Evolutionary conservation across 805 yeast genomes (phyloP), one percentile per base, ranked within the genome.

Genomic region (Brettanomyces anomalus): DNA sequence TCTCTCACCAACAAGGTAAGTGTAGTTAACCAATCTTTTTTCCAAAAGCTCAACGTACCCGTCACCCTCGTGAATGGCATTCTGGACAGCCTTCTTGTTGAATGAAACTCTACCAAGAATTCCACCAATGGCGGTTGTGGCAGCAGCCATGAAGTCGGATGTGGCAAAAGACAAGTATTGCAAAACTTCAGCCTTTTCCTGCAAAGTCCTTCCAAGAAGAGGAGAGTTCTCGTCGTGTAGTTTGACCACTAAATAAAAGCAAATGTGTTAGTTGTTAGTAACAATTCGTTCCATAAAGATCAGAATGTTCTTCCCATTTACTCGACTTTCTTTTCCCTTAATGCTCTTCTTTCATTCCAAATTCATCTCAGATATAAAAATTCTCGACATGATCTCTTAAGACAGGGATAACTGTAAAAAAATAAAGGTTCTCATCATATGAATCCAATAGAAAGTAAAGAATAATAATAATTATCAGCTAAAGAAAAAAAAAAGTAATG

Each of bases 401-500:
- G 86, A 80, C 86, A 80, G 86, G 86, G 86, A 80, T 80, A 80
- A 80, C 86, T 80, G 86, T 80, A 61, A 68, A 67, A 52, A 56
- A 58, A 65, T 8, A 67, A 65, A 59, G 46, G 64, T 60, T 71
- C 67, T 79, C 85, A 79, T 79, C 85, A 78, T 62, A 58, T 51
- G 36, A 53, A 50, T 44, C 28, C 28, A 24, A 24, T 24, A 24
- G 28, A 11, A 24, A 11, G 28, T 7, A 7, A 24, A 24, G 28
- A 24, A 24, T 7, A 24, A 11, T 11, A 24, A 24, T 24, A 24
- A 24, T 11, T n/a, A n/a, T n/a, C n/a, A n/a, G n/a, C n/a, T n/a
- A n/a, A n/a, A n/a, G n/a, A n/a, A n/a, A n/a, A n/a, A n/a, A n/a
- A n/a, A n/a, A n/a, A 35, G 41, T 26, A 39, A 33, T 17, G 17